A percentile compares a stretch with the other conserved stretches of the same genome.
phyloP scores from a whole-genome alignment of 306 rosid genomes.

The Malus sylvestris region DNA sequence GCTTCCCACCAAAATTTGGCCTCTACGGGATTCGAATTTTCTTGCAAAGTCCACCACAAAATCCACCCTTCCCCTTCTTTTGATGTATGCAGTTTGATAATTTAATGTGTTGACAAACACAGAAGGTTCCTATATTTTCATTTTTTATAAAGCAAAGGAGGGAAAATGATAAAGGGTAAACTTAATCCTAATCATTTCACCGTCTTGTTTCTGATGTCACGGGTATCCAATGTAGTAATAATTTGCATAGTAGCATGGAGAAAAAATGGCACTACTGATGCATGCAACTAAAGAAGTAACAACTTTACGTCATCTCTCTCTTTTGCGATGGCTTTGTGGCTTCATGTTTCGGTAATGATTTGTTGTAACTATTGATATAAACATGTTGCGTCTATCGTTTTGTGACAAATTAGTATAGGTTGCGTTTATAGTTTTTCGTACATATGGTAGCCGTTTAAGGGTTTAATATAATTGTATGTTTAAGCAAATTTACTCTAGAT shows the following conservation, averaged over 20 bases:
- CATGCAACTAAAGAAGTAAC: no score
- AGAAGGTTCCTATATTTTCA: slow-evolving; percentile 30
- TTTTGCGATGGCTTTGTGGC: no score
- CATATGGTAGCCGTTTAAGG: no score
- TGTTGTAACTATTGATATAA: no score
- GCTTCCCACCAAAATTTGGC: slow-evolving; percentile 20
- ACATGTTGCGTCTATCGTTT: no score
- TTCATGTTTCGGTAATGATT: accelerated
- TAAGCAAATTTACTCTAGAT: no score
- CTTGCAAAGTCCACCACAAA: slow-evolving; percentile 14
- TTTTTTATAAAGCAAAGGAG: neutral
- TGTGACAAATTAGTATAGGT: no score
- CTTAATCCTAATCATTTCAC: neutral
- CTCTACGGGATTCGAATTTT: slow-evolving; percentile 12
- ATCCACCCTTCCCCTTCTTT: slow-evolving; percentile 34
- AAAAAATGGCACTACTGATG: neutral
- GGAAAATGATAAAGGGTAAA: slow-evolving; percentile 1
- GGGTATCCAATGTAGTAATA: slow-evolving; percentile 10
- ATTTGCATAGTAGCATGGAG: neutral
- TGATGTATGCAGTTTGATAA: slow-evolving; percentile 16
- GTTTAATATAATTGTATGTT: no score
- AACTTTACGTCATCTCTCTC: no score
- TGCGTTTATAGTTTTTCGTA: no score
- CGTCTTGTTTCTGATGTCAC: neutral
- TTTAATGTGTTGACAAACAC: slow-evolving; percentile 25